Conservation (phyloP, 768 basidiomycete genomes). For the Leccinum rimulosum region DNA sequence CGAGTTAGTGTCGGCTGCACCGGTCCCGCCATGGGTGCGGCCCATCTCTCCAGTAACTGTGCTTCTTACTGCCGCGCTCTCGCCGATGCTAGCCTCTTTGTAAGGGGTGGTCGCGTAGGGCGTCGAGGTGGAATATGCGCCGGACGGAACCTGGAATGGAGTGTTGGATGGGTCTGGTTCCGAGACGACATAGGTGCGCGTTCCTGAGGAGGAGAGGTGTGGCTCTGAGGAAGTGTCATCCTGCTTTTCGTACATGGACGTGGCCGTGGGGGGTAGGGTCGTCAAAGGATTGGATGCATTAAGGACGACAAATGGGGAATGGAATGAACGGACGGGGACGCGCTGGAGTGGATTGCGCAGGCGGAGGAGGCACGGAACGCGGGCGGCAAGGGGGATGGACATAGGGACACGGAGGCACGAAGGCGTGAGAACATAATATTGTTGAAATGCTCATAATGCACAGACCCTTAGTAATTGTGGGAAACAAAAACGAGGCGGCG, state of each 20-base stretch:
- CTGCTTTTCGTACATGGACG: conserved; percentile 60
- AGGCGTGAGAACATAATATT: conserved; percentile 21
- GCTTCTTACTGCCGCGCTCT: conserved; percentile 46
- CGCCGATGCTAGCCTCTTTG: conserved; percentile 44
- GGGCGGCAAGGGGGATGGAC: conserved; percentile 8
- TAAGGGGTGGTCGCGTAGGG: conserved; percentile 45
- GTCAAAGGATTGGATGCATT: conserved; percentile 37
- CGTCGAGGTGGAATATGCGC: conserved; percentile 56
- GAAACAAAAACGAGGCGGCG: background rate
- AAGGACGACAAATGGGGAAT: conserved; percentile 61
- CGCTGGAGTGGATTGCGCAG: background rate
- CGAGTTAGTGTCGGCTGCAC: conserved; percentile 34
- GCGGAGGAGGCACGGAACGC: conserved; percentile 9
- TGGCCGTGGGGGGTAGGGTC: conserved; percentile 29
- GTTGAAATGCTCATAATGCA: too few species aligned
- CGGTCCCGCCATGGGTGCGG: conserved; percentile 39
- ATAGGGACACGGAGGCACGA: conserved; percentile 12
- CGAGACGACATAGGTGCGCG: conserved; percentile 70
- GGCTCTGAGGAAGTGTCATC: conserved; percentile 51
- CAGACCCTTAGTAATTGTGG: too few species aligned
- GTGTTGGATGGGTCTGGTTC: conserved; percentile 62
- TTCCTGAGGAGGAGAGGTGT: conserved; percentile 40
- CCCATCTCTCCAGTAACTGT: conserved; percentile 47
- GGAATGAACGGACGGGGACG: conserved; percentile 49
- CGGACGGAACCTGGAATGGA: conserved; percentile 68